These are phyloP conservation scores for Actinomucor elegans DNA, from an alignment of 371 early-diverging fungal species.

Conservation along the genomic window DNA sequence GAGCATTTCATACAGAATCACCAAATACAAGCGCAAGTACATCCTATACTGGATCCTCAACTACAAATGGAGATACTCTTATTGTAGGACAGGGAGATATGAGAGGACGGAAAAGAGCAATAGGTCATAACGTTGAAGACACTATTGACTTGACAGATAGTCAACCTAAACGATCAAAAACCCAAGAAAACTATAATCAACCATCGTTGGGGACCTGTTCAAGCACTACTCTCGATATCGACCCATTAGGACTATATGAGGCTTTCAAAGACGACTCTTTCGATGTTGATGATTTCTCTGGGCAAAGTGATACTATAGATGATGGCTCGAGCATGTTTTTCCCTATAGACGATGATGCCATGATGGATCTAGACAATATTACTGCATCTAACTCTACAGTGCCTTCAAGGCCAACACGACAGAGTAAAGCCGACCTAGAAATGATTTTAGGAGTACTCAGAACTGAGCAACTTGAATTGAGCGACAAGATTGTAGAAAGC, in stretches of 20 bases:
- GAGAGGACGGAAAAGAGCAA: neutral
- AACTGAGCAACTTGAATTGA: neutral
- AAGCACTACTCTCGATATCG: too few relatives aligned
- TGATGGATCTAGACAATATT: neutral
- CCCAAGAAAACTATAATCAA: too few relatives aligned
- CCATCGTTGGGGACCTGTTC: too few relatives aligned
- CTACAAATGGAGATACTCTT: neutral
- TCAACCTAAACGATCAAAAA: conserved; percentile 7
- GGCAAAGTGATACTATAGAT: too few relatives aligned
- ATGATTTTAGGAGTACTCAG: neutral
- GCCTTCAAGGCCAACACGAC: neutral
- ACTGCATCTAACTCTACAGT: neutral
- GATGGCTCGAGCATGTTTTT: neutral
- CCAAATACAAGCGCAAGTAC: neutral
- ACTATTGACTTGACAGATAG: conserved; percentile 12
- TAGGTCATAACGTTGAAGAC: neutral
- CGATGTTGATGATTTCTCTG: too few relatives aligned
- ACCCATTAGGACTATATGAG: too few relatives aligned
- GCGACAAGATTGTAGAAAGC: conserved; percentile 4
- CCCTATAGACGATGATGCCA: conserved; percentile 1
- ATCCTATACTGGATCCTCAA: neutral
- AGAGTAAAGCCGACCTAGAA: neutral
- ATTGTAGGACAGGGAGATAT: too few relatives aligned
- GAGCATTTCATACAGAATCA: neutral
- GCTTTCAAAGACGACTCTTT: neutral